Evolutionary conservation across 2,329 filamentous ascomycete species (phyloP).

Genomic region (Clarireedia homoeocarpa): DNA sequence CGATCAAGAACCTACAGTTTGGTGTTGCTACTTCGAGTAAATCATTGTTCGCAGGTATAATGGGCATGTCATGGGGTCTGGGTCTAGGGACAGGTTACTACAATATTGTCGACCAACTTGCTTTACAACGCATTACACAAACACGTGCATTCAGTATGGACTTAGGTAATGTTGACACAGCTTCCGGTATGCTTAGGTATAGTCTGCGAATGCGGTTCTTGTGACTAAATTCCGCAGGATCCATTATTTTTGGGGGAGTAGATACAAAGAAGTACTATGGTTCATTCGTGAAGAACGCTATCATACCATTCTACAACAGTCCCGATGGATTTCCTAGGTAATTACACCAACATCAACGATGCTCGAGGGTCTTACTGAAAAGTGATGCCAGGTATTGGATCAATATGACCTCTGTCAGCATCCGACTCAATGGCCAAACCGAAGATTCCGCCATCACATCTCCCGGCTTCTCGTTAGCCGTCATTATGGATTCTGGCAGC

Average conservation of each 20-base stretch:
- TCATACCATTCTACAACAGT: slow-evolving; percentile 11
- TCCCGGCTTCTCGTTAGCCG: slow-evolving; percentile 1
- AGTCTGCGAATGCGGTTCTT: background rate
- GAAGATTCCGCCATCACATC: background rate
- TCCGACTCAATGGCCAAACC: slow-evolving; percentile 9
- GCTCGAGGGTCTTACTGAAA: background rate
- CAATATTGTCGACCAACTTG: slow-evolving; percentile 13
- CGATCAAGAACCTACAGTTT: slow-evolving; percentile 7
- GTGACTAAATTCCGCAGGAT: slow-evolving; percentile 9
- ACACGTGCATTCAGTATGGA: slow-evolving; percentile 19
- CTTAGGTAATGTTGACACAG: slow-evolving; percentile 12
- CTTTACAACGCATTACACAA: slow-evolving; percentile 13
- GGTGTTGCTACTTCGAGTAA: slow-evolving; percentile 4
- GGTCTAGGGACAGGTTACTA: slow-evolving; percentile 11
- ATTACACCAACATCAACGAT: background rate
- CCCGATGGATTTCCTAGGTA: slow-evolving; percentile 14
- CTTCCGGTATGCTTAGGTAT: slow-evolving; percentile 9
- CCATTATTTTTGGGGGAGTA: slow-evolving; percentile 19
- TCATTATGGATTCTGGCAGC: slow-evolving; percentile 15
- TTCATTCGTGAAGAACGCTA: slow-evolving; percentile 13
- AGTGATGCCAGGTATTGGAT: slow-evolving; percentile 16
- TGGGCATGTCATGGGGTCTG: slow-evolving; percentile 8
- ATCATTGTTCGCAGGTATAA: slow-evolving; percentile 8
- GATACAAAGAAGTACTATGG: slow-evolving; percentile 19
- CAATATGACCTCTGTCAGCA: slow-evolving; percentile 16